Conservation (phyloP, 2,329 filamentous ascomycete genomes). For the Monosporascus ibericus region DNA sequence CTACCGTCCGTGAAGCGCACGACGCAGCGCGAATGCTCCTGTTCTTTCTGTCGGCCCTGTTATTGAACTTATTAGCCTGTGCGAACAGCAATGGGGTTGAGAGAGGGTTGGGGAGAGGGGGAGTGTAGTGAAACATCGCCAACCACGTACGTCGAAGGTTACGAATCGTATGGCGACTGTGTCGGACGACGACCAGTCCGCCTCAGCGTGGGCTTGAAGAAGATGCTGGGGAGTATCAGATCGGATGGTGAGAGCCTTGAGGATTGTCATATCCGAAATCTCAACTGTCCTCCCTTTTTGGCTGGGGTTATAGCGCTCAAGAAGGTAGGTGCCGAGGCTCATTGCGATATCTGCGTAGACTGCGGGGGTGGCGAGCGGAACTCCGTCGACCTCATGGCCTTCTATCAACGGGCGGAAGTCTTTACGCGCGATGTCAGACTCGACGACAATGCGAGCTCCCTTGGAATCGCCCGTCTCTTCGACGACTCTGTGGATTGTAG, state of each 20-base stretch:
- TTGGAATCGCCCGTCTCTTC: conserved; percentile 29
- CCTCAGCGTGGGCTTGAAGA: conserved; percentile 42
- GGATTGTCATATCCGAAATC: conserved; percentile 40
- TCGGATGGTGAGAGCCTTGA: conserved; percentile 43
- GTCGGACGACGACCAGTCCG: conserved; percentile 33
- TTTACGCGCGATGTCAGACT: conserved; percentile 48
- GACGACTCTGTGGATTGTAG: conserved; percentile 19
- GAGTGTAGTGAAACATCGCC: not conserved
- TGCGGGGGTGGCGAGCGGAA: conserved; percentile 29
- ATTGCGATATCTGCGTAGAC: conserved; percentile 57
- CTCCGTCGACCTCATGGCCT: conserved; percentile 26
- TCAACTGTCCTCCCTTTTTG: conserved; percentile 39
- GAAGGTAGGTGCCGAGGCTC: conserved; percentile 50
- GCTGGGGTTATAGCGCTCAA: conserved; percentile 41
- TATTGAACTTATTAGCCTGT: not conserved
- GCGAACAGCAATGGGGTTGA: not conserved
- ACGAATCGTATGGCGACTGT: conserved; percentile 34
- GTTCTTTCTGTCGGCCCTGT: conserved; percentile 5
- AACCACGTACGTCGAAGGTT: conserved; percentile 11
- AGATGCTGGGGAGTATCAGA: conserved; percentile 33
- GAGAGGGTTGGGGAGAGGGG: too few relatives aligned
- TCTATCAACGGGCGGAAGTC: conserved; percentile 48
- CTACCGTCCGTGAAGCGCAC: conserved; percentile 13
- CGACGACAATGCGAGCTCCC: conserved; percentile 43
- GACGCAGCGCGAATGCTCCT: conserved; percentile 15